Percentiles rank a stretch among this genome's conserved stretches.
Conservation (phyloP, 2,329 filamentous ascomycete species). For the Fusarium marasasianum region DNA sequence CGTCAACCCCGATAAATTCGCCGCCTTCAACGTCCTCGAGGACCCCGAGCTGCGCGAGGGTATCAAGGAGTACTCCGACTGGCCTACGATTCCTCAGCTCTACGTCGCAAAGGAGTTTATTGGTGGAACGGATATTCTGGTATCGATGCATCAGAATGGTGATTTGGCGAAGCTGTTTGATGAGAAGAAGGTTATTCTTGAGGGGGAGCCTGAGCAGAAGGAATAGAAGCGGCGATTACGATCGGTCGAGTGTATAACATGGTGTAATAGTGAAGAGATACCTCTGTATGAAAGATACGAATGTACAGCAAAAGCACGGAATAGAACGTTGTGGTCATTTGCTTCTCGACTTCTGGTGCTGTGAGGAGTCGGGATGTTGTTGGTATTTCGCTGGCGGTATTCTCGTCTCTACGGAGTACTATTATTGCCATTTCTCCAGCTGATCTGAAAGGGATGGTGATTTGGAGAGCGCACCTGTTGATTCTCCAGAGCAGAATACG, state of each 20-base stretch:
- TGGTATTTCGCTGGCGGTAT: fast-evolving
- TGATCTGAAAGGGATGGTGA: background rate
- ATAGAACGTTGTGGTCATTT: constrained; percentile 26
- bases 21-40: constrained; percentile 97
- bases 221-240: constrained; percentile 31
- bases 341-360: background rate
- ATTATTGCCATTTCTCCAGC: fast-evolving
- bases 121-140: constrained; percentile 95
- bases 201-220: constrained; percentile 55
- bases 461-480: background rate
- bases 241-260: constrained; percentile 38
- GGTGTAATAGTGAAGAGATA: constrained; percentile 42
- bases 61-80: constrained; percentile 99
- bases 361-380: background rate
- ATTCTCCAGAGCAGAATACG: background rate
- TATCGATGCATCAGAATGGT: constrained; percentile 97
- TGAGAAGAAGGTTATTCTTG: constrained; percentile 84
- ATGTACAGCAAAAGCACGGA: constrained; percentile 37
- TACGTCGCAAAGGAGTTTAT: constrained; percentile 97
- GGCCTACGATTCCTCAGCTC: constrained; percentile 97
- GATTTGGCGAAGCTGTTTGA: constrained; percentile 91
- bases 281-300: constrained; percentile 38
- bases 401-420: too few species aligned
- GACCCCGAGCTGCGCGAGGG: constrained; percentile 87
- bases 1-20: constrained; percentile 94